Base-by-base conservation (phyloP, 805 yeast species). In the Ogataea chonburiensis region DNA sequence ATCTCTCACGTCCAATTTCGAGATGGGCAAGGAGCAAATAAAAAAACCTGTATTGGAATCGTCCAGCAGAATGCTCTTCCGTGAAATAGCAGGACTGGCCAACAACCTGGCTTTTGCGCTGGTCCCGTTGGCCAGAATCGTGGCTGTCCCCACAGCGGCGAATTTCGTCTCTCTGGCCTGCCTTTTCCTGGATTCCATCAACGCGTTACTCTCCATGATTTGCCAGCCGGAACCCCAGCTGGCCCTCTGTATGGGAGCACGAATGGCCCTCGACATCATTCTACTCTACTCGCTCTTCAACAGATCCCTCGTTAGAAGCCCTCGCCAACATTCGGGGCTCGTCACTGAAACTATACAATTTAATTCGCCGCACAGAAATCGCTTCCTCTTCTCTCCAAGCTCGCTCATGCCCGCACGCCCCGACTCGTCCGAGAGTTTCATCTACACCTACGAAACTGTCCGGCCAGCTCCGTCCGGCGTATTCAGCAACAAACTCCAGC, bases 361-460 rank as follows among this genome's bases (percentile, higher is more conserved):
- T 5, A 11, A 10, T 17, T 17, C 17, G 19, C 39, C 44, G 2
- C 37, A 26, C 7, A 25, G 22, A 25, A 35, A 31, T 17, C 24
- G 39, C 16, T 34, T 21, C 15, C 17, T 37, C 11, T 33, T 40
- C 17, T 37, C 47, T 4, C 47, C 47, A 7, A 18, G 10, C 22
- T 41, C 7, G 43, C 20, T 40, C 25, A 17, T 46, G 34, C 34
- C 38, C 23, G 16, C 45, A n/a, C n/a, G n/a, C n/a, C n/a, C n/a
- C n/a, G n/a, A n/a, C n/a, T n/a, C n/a, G n/a, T n/a, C n/a, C n/a
- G n/a, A n/a, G n/a, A n/a, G n/a, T n/a, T n/a, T n/a, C n/a, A n/a
- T n/a, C n/a, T n/a, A n/a, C n/a, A n/a, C n/a, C n/a, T n/a, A n/a
- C n/a, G n/a, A n/a, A n/a, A n/a, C n/a, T n/a, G n/a, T n/a, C n/a